Base-by-base conservation (phyloP, 2,329 filamentous ascomycete genomes). In the Hypomyces rosellus region DNA sequence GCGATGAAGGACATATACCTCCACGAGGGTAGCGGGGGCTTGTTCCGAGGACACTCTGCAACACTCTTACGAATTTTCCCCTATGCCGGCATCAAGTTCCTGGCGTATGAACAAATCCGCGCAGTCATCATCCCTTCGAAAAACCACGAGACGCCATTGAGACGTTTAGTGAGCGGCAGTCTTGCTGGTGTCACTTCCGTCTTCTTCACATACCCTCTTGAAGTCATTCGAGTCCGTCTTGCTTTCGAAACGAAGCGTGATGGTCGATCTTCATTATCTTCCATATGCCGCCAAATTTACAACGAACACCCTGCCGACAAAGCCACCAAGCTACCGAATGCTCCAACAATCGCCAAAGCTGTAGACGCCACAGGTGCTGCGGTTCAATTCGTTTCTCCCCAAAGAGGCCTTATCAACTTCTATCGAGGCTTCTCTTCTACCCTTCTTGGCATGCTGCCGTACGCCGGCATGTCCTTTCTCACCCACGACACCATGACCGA, bases 81-180 rank as follows among this genome's bases (percentile, higher is more conserved):
- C 5, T 99, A 99, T 67, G 93, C 92, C 14, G 92, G 88, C 42
- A 96, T 97, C 70, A 99, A 99, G 65, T 99, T 99, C 64, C 80
- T 99, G 39, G 91, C 92, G 42, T 99, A 99, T 72, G 93, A 99
- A 68, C 93, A 99, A 69, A 89, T 96, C 57, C 88, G 93, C 53
- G 82, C 86, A 12, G 62, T 84, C 13, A 64, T 97, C 33, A 97
- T 99, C 54, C 80, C 80, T 1, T 74, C 71, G 36, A 81, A 76
- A 46, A 74, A 84, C 5, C 78, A 95, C 51, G 93, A 99, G 66
- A 97, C 92, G 0, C 80, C 86, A 1, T 67, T 86, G 25, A 82
- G 93, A 45, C 81, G 93, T 11, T 80, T 93, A 45, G 61, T 87
- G 20, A 85, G 84, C 52, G 89, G 89, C 43, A 84, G 84, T 52